Evolutionary conservation across 2,329 filamentous ascomycete species (phyloP).

Genomic region (Lachnellula arida): DNA sequence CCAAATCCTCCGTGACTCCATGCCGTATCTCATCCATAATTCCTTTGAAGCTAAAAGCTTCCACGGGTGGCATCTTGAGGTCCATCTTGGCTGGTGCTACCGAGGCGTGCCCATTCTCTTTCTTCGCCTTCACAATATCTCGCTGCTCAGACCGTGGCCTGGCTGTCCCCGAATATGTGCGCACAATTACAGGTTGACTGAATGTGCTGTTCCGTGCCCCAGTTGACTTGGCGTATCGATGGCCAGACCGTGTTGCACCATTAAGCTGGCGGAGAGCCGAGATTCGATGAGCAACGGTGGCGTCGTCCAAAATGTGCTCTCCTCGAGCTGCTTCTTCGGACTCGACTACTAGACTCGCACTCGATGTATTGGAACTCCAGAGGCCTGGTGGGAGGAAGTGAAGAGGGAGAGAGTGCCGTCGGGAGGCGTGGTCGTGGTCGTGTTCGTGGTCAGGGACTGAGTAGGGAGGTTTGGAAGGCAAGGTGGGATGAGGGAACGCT

Average conservation of each 20-base stretch:
- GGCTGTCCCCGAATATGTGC: constrained; percentile 53
- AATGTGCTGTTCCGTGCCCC: constrained; percentile 53
- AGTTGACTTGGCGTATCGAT: constrained; percentile 52
- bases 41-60: constrained; percentile 61
- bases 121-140: constrained; percentile 25
- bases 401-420: constrained; percentile 30
- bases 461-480: constrained; percentile 16
- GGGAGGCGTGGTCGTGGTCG: not conserved
- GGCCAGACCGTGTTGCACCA: constrained; percentile 31
- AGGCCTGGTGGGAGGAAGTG: constrained; percentile 29
- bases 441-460: constrained; percentile 19
- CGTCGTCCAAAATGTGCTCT: constrained; percentile 44
- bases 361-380: constrained; percentile 31
- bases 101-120: constrained; percentile 21
- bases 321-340: constrained; percentile 31
- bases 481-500: constrained; percentile 18
- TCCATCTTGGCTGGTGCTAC: constrained; percentile 26
- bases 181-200: constrained; percentile 61
- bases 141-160: constrained; percentile 31
- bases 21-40: constrained; percentile 54
- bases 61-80: constrained; percentile 53
- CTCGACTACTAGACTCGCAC: constrained; percentile 29
- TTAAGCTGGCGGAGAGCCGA: constrained; percentile 57
- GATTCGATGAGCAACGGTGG: constrained; percentile 52
- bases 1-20: constrained; percentile 52